Base-by-base conservation (phyloP, 768 basidiomycete genomes). In the Kwoniella botswanensis region DNA sequence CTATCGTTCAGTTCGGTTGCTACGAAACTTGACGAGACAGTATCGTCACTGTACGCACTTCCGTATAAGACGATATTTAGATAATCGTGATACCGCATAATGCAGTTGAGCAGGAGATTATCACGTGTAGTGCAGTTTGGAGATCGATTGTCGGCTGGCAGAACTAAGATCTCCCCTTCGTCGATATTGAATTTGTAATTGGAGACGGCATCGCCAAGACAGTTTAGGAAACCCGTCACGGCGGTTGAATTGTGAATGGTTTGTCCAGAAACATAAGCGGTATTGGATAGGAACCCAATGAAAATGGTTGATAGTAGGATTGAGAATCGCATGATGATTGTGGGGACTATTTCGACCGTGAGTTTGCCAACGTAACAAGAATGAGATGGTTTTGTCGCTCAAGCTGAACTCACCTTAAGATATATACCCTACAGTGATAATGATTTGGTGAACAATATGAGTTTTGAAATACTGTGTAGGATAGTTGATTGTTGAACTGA, bases 171-270 rank as follows among this genome's bases (percentile, higher is more conserved):
- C 22, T 55, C 54, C 18, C 22, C 22, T 17, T 55, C 54, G 10
- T 55, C 54, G n/a, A 55, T n/a, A 7, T 55, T 55, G 54, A 55
- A 55, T 12, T 24, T 55, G n/a, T 55, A 55, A 15, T 55, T 55
- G 54, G 13, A 15, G 18, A 55, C 11, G 13, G 18, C 4, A 55
- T n/a, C n/a, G n/a, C 54, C 54, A 11, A 55, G n/a, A 21, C 54
- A 55, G 22, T 55, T 10, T 21, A 55, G 2, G 22, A 55, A 55
- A n/a, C n/a, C 18, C 22, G 18, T 11, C 10, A 55, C n/a, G 2
- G 54, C 54, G 10, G 54, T 55, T 15, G 22, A 15, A 5, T 55
- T 24, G 9, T 55, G 54, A 15, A 55, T 55, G 54, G 13, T 55
- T 55, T 55, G 54, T 2, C 15, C 54, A 10, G 54, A 46, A 17